Conservation (phyloP, 495 filamentous ascomycete species). For the Cercophora samala region DNA sequence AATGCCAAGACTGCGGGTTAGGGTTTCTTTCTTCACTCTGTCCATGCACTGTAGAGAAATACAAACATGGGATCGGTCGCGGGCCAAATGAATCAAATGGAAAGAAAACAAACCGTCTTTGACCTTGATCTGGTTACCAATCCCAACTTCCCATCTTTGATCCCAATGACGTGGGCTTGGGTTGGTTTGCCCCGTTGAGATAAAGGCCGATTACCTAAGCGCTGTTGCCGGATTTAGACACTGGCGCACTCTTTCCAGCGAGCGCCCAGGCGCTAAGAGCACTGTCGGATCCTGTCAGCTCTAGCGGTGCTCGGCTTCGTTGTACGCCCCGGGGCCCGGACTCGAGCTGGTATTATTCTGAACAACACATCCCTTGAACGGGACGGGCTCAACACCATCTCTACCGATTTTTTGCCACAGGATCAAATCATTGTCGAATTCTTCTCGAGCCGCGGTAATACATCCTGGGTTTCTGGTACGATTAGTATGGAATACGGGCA, state of each 20-base stretch:
- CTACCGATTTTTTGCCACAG: neutral
- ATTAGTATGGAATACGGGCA: slow-evolving; percentile 19
- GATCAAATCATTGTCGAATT: neutral
- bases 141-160: neutral
- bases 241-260: neutral
- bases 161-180: neutral
- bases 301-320: neutral
- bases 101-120: neutral
- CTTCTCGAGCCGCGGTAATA: neutral
- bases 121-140: neutral
- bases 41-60: no score
- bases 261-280: neutral
- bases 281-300: neutral
- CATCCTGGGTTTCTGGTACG: slow-evolving; percentile 1
- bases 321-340: neutral
- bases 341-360: neutral
- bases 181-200: neutral
- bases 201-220: neutral
- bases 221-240: neutral
- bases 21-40: neutral
- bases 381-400: neutral
- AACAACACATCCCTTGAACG: neutral
- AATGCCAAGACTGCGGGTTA: neutral
- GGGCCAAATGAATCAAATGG: neutral
- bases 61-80: neutral